Conservation (phyloP, 2,329 filamentous ascomycete species). For the Rhytidhysteron rufulum region DNA sequence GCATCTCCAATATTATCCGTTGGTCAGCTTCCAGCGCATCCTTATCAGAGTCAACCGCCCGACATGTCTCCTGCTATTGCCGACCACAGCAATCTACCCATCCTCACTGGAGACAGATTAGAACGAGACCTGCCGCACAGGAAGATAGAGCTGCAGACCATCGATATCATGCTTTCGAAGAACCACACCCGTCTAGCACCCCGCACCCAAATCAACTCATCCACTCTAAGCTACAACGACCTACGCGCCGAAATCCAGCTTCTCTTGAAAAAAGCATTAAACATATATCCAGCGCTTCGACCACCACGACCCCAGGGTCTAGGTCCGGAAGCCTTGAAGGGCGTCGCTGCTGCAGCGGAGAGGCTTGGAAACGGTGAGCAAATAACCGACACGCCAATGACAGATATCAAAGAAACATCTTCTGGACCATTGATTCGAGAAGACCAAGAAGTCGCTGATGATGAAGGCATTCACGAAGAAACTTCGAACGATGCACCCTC, state of each 20-base stretch:
- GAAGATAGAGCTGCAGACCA: neutral
- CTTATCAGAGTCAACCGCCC: neutral
- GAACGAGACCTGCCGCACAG: neutral
- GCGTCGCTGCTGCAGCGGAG: neutral
- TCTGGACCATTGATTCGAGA: too few species aligned
- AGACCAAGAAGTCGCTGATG: too few species aligned
- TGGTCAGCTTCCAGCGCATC: neutral
- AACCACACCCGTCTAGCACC: neutral
- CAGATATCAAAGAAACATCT: too few species aligned
- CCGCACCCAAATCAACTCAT: neutral
- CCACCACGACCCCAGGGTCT: neutral
- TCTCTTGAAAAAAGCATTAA: neutral
- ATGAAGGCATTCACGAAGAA: neutral
- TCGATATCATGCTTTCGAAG: neutral
- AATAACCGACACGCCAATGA: too few species aligned
- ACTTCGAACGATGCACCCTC: neutral
- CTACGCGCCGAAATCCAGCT: neutral
- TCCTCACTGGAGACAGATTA: conserved; percentile 29
- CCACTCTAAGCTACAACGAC: neutral
- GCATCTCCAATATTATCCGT: neutral
- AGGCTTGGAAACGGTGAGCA: too few species aligned
- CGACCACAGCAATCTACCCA: conserved; percentile 6
- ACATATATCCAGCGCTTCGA: neutral
- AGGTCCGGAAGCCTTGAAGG: neutral
- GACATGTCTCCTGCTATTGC: neutral